Evolutionary conservation across 192 early-diverging fungal genomes (phyloP), one percentile per base, ranked within the genome.

Genomic region (Podila clonocystis): DNA sequence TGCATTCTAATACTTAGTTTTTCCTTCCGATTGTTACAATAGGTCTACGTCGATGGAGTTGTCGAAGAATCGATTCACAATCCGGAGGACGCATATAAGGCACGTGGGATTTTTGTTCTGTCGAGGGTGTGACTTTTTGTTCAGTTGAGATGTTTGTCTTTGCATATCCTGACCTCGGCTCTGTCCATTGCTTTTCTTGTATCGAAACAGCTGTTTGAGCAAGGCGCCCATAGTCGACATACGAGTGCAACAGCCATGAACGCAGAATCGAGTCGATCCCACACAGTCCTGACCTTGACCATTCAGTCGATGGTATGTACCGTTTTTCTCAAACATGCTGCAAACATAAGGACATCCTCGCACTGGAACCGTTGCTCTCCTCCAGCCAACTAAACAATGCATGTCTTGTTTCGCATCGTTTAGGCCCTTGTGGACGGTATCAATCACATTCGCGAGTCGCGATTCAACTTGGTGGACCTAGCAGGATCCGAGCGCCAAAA

Each of bases 231-330:
- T 62, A 97, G 94, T 84, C 85, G 96, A 28, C 89, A 91, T 64
- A 88, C 86, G 30, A 89, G 90, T 31, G 89, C 85, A 1, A 92
- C 91, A 13, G 83, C 88, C 19, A 97, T 97, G 96, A 97, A 97
- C 78, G 91, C 92, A 2, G 89, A 90, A 45, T 93, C 91, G 60
- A 92, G 90, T 49, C 90, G 95, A 9, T 94, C 93, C n/a, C 95
- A 95, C 75, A 88, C 93, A 30, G 91, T 95, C 9, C 75, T 95
- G 52, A 93, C 92, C 50, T 76, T 96, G 60, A 92, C 90, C 4
- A 91, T 96, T 63, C 91, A 94, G 70, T 91, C 91, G 34, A 75
- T 87, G 82, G 82, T 83, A 30, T 15, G 41, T 45, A 15, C 0
- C 34, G 9, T 11, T 9, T 36, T 36, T 36, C 34, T 36, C 34